phyloP scores from a whole-genome alignment of 202 grass and related monocot genomes.

The Panicum virgatum region DNA sequence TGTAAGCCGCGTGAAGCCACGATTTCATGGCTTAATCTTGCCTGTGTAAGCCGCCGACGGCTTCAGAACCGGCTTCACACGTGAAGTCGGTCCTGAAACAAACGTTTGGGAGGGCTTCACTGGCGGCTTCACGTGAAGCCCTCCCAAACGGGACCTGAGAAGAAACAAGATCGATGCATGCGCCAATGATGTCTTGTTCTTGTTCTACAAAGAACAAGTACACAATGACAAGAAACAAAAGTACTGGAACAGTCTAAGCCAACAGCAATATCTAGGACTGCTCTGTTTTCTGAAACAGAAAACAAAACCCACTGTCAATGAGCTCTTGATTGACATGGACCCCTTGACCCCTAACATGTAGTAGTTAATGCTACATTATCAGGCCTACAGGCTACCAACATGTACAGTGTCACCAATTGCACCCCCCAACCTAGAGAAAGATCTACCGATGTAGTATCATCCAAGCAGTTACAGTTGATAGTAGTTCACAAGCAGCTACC shows the following conservation, averaged over 20 bases:
- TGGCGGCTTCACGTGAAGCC: no score
- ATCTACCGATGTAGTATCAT: neutral
- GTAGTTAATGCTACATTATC: neutral
- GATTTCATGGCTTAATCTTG: no score
- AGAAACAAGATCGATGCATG: neutral
- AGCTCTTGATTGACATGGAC: slow-evolving; percentile 12
- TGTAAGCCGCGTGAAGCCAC: no score
- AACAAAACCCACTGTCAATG: neutral
- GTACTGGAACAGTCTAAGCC: neutral
- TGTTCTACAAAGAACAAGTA: neutral
- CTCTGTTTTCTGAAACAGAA: neutral
- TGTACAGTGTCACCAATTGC: neutral
- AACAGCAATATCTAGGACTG: neutral
- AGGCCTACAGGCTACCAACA: neutral
- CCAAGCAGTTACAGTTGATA: neutral
- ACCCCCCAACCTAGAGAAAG: neutral
- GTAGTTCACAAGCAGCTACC: neutral
- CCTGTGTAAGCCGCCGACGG: no score
- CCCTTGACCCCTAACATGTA: slow-evolving; percentile 1
- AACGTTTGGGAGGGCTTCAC: no score
- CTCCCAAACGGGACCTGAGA: no score
- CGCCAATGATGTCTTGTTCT: neutral
- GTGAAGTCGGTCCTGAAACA: no score
- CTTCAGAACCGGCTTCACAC: no score
- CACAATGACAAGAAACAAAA: neutral